Evolutionary conservation across 306 rosid genomes (phyloP).

Genomic region (Citrullus mucosospermus): DNA sequence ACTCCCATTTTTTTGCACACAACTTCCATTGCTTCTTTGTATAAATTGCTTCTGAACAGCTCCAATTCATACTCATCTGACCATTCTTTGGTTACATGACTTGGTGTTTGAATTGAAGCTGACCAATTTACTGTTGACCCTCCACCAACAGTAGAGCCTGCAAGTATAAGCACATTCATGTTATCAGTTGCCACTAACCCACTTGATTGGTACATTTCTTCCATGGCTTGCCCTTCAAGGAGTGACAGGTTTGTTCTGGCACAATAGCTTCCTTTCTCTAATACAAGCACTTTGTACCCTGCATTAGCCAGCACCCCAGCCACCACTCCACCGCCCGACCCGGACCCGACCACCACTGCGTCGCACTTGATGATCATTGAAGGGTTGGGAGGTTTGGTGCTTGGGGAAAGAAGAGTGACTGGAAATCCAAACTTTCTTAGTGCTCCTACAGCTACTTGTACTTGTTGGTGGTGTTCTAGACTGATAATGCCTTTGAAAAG

Average conservation of each 20-base stretch:
- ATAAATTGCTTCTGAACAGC: conserved; percentile 46
- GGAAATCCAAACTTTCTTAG: conserved; percentile 36
- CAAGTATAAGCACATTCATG: conserved; percentile 31
- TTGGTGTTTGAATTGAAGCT: conserved; percentile 49
- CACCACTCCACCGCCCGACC: conserved; percentile 69
- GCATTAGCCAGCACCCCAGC: conserved; percentile 70
- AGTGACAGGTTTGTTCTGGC: conserved; percentile 72
- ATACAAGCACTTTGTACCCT: conserved; percentile 60
- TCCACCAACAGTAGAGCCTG: conserved; percentile 84
- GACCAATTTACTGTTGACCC: conserved; percentile 81
- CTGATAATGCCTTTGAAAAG: conserved; percentile 46
- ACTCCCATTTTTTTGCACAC: conserved; percentile 65
- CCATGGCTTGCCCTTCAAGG: conserved; percentile 64
- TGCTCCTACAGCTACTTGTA: conserved; percentile 24
- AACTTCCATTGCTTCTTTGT: conserved; percentile 49
- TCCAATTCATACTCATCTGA: conserved; percentile 28
- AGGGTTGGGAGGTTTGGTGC: conserved; percentile 20
- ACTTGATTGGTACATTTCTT: conserved; percentile 48
- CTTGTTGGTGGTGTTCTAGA: conserved; percentile 25
- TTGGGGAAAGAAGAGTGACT: conserved; percentile 17
- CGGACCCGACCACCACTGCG: conserved; percentile 68
- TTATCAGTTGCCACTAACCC: conserved; percentile 61
- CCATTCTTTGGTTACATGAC: conserved; percentile 60
- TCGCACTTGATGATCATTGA: conserved; percentile 52
- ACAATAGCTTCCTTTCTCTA: conserved; percentile 60